Evolutionary conservation across 1,139 yeast species (phyloP).

Genomic region (Spencermartinsiella ligniputridi): DNA sequence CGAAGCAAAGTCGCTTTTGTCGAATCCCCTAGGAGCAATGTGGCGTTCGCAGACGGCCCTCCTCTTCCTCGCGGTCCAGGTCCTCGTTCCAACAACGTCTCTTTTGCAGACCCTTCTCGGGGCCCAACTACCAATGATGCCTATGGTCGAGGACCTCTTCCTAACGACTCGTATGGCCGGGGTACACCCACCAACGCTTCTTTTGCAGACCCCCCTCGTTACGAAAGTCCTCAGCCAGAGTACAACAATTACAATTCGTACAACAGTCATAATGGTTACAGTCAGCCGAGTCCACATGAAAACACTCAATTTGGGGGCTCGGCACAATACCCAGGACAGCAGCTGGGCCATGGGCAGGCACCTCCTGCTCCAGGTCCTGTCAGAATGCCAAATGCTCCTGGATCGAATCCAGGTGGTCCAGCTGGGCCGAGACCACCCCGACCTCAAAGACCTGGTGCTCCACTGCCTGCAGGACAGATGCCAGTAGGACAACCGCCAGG

Average conservation of each 20-base stretch:
- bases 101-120: not conserved
- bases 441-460: too few relatives aligned
- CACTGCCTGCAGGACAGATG: not conserved
- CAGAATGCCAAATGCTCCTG: too few relatives aligned
- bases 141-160: not conserved
- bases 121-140: not conserved
- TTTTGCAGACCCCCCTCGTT: not conserved
- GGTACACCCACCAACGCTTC: not conserved
- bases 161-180: not conserved
- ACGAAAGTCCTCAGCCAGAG: not conserved
- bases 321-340: too few relatives aligned
- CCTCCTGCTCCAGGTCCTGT: too few relatives aligned
- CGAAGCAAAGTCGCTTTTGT: too few relatives aligned
- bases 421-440: too few relatives aligned
- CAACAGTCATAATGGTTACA: not conserved
- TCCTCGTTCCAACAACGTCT: too few relatives aligned
- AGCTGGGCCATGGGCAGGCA: too few relatives aligned
- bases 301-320: not conserved
- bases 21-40: too few relatives aligned
- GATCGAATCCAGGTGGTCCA: not conserved
- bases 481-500: too few relatives aligned
- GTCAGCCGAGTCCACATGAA: not conserved
- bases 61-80: too few relatives aligned
- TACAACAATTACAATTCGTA: not conserved
- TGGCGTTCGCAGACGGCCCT: too few relatives aligned